Conservation (phyloP, 352 stramenopile species). For the Phytophthora cactorum region DNA sequence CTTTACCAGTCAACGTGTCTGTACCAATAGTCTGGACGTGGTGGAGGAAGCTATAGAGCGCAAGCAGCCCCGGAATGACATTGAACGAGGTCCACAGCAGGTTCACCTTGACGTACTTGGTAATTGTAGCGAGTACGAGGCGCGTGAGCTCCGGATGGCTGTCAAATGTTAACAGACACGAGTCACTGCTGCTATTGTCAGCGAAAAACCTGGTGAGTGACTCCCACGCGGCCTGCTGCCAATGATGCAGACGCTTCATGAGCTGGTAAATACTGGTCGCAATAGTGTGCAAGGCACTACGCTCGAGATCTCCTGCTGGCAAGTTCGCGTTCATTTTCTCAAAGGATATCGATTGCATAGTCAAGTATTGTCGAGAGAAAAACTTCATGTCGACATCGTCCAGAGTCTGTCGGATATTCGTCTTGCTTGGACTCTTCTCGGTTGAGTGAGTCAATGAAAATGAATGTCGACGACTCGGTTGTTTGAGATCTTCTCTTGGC, state of each 20-base stretch:
- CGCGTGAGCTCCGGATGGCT: conserved; percentile 60
- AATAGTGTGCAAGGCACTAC: conserved; percentile 33
- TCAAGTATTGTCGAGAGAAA: conserved; percentile 59
- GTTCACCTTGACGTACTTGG: conserved; percentile 67
- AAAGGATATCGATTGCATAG: conserved; percentile 31
- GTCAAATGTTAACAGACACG: conserved; percentile 48
- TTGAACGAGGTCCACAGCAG: conserved; percentile 63
- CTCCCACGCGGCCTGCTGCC: conserved; percentile 63
- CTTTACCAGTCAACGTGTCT: conserved; percentile 2
- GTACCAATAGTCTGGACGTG: conserved; percentile 8
- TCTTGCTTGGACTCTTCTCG: conserved; percentile 5
- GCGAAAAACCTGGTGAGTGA: conserved; percentile 50
- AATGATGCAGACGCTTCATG: conserved; percentile 71
- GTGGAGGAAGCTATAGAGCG: conserved; percentile 52
- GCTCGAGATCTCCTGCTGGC: conserved; percentile 12
- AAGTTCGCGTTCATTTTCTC: conserved; percentile 30
- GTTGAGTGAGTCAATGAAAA: conserved; percentile 1
- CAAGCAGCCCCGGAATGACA: conserved; percentile 49
- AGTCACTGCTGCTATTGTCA: conserved; percentile 24
- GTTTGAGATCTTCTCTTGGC: conserved; percentile 9
- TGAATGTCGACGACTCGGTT: conserved; percentile 7
- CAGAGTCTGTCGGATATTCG: conserved; percentile 14
- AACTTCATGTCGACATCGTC: conserved; percentile 40
- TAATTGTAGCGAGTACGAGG: conserved; percentile 58
- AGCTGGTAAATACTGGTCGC: conserved; percentile 52